A percentile compares a stretch with the other conserved stretches of the same genome.
phyloP scores from a whole-genome alignment of 495 filamentous ascomycete species.

The Penicillium taxi region DNA sequence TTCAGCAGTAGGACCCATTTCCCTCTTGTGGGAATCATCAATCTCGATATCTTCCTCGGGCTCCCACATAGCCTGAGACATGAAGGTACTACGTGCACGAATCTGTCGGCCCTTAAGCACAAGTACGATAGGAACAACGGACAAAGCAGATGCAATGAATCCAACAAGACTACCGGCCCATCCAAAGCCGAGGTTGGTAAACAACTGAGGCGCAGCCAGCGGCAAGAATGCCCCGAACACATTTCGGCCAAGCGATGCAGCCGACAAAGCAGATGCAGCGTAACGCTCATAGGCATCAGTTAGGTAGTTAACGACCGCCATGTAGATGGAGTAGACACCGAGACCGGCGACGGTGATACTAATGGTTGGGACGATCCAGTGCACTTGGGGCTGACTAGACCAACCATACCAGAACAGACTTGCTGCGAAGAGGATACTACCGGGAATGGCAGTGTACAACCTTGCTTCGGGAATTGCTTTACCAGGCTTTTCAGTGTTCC shows the following conservation, averaged over 20 bases:
- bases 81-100: slow-evolving; percentile 27
- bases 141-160: slow-evolving; percentile 32
- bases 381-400: slow-evolving; percentile 21
- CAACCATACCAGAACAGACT: slow-evolving; percentile 41
- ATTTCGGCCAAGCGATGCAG: slow-evolving; percentile 29
- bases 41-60: not conserved
- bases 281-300: slow-evolving; percentile 40
- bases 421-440: slow-evolving; percentile 34
- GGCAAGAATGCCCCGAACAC: slow-evolving; percentile 30
- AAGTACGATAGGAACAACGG: slow-evolving; percentile 30
- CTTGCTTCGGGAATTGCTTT: slow-evolving; percentile 33
- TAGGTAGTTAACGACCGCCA: slow-evolving; percentile 42
- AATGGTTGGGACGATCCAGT: slow-evolving; percentile 36
- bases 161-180: slow-evolving; percentile 39
- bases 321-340: slow-evolving; percentile 41
- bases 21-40: not conserved
- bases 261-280: slow-evolving; percentile 30
- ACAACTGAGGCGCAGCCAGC: slow-evolving; percentile 32
- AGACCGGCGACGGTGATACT: slow-evolving; percentile 28
- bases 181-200: slow-evolving; percentile 32
- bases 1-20: too few species aligned
- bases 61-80: slow-evolving; percentile 24
- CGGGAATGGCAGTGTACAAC: slow-evolving; percentile 33
- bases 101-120: slow-evolving; percentile 30
- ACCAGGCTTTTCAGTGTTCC: slow-evolving; percentile 23